Percentiles rank a stretch among this genome's conserved stretches.
Evolutionary conservation across 2,329 filamentous ascomycete genomes (phyloP).

Genomic region (Domatiomyces catenatus): DNA sequence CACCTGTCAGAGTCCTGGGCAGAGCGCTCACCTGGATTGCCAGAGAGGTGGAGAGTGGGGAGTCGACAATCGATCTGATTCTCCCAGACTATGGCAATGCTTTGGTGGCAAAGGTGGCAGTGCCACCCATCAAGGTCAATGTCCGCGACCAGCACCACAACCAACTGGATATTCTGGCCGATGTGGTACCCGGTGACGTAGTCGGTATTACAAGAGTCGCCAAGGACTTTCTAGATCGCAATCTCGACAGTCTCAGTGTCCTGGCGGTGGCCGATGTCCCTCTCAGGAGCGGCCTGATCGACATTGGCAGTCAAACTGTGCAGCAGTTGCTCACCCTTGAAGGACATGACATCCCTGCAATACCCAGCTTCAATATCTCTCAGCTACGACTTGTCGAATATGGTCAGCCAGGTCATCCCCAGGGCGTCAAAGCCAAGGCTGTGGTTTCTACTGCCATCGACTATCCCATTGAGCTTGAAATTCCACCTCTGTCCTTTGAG

Average conservation of each 20-base stretch:
- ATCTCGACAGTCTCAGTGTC: slow-evolving; percentile 54
- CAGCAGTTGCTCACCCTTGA: slow-evolving; percentile 39
- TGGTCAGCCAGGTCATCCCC: slow-evolving; percentile 36
- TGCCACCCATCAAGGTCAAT: slow-evolving; percentile 62
- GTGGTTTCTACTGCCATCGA: slow-evolving; percentile 57
- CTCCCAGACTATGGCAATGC: slow-evolving; percentile 69
- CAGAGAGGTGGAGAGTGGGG: slow-evolving; percentile 55
- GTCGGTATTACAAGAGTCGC: slow-evolving; percentile 65
- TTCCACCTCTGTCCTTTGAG: slow-evolving; percentile 71
- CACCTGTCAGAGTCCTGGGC: slow-evolving; percentile 59
- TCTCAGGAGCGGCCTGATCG: slow-evolving; percentile 64
- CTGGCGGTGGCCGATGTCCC: slow-evolving; percentile 57
- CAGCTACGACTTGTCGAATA: slow-evolving; percentile 66
- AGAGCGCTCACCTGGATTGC: slow-evolving; percentile 67
- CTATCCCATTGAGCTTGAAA: slow-evolving; percentile 59
- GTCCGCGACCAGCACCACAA: slow-evolving; percentile 66
- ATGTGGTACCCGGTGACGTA: slow-evolving; percentile 60
- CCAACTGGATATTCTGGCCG: slow-evolving; percentile 60
- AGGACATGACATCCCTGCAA: slow-evolving; percentile 51
- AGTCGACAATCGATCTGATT: slow-evolving; percentile 59
- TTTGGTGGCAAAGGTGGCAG: slow-evolving; percentile 57
- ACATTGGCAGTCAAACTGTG: slow-evolving; percentile 61
- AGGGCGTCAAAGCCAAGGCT: slow-evolving; percentile 66
- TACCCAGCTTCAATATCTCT: slow-evolving; percentile 72
- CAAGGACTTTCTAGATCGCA: slow-evolving; percentile 76